Evolutionary conservation across 352 stramenopile species (phyloP), one percentile per base, ranked within the genome.

Genomic region (Globisporangium okanoganense): DNA sequence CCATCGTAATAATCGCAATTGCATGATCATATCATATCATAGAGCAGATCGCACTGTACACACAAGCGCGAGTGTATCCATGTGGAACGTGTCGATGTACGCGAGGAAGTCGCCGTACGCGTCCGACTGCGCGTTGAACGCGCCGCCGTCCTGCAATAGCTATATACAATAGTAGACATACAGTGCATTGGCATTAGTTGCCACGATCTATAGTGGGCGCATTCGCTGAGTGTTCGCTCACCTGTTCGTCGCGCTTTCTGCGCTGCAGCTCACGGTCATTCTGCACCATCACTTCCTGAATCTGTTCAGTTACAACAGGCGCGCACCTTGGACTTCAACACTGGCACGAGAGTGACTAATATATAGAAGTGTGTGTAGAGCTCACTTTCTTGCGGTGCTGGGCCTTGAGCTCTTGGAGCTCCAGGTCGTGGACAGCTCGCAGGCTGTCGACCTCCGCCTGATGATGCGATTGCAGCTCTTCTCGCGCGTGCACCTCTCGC

Each of bases 51-150:
- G n/a, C n/a, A n/a, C n/a, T n/a, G n/a, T n/a, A n/a, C n/a, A n/a
- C 2, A 70, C 78, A 57, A 83, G 56, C 5, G 62, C 64, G 18
- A 78, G 60, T 2, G 75, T 85, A 40, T 81, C 72, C 52, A 73
- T 71, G 61, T 88, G 87, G 56, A 90, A 90, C 5, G 58, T 67
- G 63, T 90, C 81, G 31, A 90, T 88, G 65, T 86, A 87, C 12
- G 73, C 69, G 31, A 90, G 67, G 56, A 90, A 88, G 47, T 81
- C 76, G 27, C 60, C 61, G 52, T 79, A 76, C 20, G 58, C 63
- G 25, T 85, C 65, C 9, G 65, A 70, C 31, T 78, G 66, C 58
- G 69, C 69, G 58, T 77, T 74, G 65, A 77, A 72, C 7, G 60
- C 51, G 16, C 61, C 53, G 1, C 56, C 13, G 33, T 71, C 31